phyloP scores from a whole-genome alignment of 2,329 filamentous ascomycete species.

The Alternaria consortialis region DNA sequence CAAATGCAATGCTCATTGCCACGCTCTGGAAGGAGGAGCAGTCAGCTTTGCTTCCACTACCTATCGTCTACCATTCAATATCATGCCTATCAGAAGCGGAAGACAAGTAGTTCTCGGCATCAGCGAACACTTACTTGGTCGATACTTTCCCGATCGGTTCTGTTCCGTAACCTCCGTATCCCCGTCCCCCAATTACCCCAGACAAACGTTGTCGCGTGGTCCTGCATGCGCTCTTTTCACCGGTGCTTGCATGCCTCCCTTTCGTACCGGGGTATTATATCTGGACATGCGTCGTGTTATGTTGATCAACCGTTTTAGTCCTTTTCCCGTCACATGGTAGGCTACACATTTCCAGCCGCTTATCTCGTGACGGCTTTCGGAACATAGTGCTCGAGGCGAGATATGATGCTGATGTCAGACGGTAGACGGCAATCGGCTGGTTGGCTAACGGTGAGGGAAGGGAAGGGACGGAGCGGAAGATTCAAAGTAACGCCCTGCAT shows the following conservation, averaged over 20 bases:
- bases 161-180: conserved; percentile 2
- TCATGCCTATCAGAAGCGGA: background rate
- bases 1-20: conserved; percentile 2
- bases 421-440: conserved; percentile 14
- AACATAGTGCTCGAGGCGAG: background rate
- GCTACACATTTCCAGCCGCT: background rate
- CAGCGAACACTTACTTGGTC: background rate
- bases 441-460: conserved; percentile 21
- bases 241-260: background rate
- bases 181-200: background rate
- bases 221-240: background rate
- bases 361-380: background rate
- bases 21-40: background rate
- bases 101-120: background rate
- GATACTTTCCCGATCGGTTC: background rate
- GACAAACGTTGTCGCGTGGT: conserved; percentile 1
- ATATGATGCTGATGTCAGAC: conserved; percentile 24
- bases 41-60: background rate
- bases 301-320: background rate
- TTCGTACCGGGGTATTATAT: background rate
- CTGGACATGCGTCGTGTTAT: background rate
- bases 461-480: conserved; percentile 17
- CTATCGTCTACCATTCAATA: background rate
- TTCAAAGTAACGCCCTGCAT: background rate
- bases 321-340: background rate